These are phyloP conservation scores for Plasmodium inui DNA, from an alignment of 169 alveolate species.

Conservation along the genomic window DNA sequence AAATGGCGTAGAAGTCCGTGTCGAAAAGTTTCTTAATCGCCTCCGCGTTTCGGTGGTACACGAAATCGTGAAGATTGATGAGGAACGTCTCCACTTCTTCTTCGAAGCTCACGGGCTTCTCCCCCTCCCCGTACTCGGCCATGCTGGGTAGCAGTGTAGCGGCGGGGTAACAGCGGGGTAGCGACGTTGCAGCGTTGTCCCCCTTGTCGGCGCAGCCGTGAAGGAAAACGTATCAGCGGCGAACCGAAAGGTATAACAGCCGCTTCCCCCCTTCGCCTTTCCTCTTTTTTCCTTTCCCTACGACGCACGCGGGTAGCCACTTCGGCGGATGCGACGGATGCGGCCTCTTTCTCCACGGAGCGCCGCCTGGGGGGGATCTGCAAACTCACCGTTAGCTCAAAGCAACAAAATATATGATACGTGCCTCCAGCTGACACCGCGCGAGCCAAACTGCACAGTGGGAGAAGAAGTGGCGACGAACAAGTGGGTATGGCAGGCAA, in stretches of 20 bases:
- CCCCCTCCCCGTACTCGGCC: conserved; percentile 1
- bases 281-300: too few relatives aligned
- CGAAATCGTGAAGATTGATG: conserved; percentile 82
- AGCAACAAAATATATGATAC: too few relatives aligned
- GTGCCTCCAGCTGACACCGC: neutral
- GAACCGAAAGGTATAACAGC: too few relatives aligned
- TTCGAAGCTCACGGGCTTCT: conserved; percentile 79
- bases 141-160: neutral
- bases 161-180: too few relatives aligned
- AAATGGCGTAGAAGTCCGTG: conserved; percentile 81
- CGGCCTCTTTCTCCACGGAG: too few relatives aligned
- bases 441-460: neutral
- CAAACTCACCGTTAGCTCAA: too few relatives aligned
- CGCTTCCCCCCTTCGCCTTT: too few relatives aligned
- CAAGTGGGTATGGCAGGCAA: neutral
- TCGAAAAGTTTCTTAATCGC: conserved; percentile 85
- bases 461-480: neutral
- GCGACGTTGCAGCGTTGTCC: too few relatives aligned
- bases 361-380: too few relatives aligned
- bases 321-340: too few relatives aligned
- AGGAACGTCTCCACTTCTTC: conserved; percentile 88
- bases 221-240: too few relatives aligned
- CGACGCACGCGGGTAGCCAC: too few relatives aligned
- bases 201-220: neutral
- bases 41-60: conserved; percentile 86